These are phyloP conservation scores for Sclerotinia glacialis DNA, from an alignment of 2,329 filamentous ascomycete genomes.

Conservation along the genomic window DNA sequence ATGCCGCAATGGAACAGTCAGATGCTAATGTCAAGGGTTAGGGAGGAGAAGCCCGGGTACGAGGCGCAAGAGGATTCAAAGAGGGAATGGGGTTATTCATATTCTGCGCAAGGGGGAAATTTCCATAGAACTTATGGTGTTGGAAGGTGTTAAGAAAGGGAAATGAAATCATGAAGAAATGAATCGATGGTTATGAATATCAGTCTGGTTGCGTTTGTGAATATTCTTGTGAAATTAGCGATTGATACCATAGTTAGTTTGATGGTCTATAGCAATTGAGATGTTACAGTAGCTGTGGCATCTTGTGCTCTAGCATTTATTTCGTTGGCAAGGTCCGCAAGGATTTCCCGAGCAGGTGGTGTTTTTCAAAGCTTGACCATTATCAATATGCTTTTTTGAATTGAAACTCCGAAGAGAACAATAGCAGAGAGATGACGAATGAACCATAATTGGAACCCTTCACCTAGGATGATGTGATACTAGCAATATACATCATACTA, in stretches of 20 bases:
- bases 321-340: not conserved
- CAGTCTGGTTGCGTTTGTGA: not conserved
- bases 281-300: not conserved
- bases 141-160: constrained; percentile 16
- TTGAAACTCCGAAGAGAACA: not conserved
- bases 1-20: constrained; percentile 34
- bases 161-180: constrained; percentile 16
- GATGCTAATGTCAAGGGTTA: constrained; percentile 34
- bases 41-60: constrained; percentile 35
- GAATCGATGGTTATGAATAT: constrained; percentile 6
- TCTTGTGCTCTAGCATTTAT: not conserved
- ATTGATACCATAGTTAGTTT: not conserved
- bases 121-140: constrained; percentile 22
- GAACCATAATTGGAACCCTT: not conserved
- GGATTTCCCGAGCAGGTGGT: not conserved
- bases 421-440: not conserved
- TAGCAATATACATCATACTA: not conserved
- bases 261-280: not conserved
- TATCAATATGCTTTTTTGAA: not conserved
- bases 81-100: constrained; percentile 27
- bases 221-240: not conserved
- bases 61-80: constrained; percentile 31
- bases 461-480: not conserved
- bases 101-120: constrained; percentile 18
- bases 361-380: not conserved